Percentiles rank a stretch among this genome's conserved stretches.
phyloP scores from a whole-genome alignment of 2,329 filamentous ascomycete genomes.

The Hypoxylon rubiginosum region DNA sequence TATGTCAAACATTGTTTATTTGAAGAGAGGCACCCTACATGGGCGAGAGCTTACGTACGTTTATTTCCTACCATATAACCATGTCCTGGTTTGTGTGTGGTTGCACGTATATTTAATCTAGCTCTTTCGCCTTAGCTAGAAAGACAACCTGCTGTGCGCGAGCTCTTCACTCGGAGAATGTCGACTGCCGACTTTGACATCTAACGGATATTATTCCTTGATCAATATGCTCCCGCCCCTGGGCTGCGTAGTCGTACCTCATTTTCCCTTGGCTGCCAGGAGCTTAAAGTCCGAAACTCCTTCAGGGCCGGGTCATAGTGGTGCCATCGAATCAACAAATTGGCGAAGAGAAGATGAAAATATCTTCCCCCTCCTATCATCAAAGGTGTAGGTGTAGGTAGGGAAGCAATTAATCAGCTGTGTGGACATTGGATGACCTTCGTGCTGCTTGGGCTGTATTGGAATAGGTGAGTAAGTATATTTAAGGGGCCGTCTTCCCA shows the following conservation, averaged over 20 bases:
- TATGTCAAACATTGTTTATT: slow-evolving; percentile 27
- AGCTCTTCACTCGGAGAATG: not conserved
- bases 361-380: too few species aligned
- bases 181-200: slow-evolving; percentile 1
- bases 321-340: not conserved
- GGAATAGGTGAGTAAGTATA: not conserved
- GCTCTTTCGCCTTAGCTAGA: not conserved
- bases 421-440: not conserved
- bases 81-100: not conserved
- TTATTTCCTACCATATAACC: not conserved
- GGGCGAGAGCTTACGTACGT: slow-evolving; percentile 3
- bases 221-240: not conserved
- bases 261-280: not conserved
- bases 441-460: not conserved
- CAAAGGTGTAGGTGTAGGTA: not conserved
- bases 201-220: not conserved
- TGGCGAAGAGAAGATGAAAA: not conserved
- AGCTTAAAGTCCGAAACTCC: not conserved
- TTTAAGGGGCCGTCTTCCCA: not conserved
- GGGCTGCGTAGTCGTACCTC: not conserved
- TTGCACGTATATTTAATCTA: not conserved
- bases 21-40: slow-evolving; percentile 19
- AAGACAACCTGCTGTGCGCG: not conserved
- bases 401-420: not conserved
- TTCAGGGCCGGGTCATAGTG: not conserved